Evolutionary conservation across 495 filamentous ascomycete genomes (phyloP), one percentile per base, ranked within the genome.

Genomic region (Endocarpon pusillum): DNA sequence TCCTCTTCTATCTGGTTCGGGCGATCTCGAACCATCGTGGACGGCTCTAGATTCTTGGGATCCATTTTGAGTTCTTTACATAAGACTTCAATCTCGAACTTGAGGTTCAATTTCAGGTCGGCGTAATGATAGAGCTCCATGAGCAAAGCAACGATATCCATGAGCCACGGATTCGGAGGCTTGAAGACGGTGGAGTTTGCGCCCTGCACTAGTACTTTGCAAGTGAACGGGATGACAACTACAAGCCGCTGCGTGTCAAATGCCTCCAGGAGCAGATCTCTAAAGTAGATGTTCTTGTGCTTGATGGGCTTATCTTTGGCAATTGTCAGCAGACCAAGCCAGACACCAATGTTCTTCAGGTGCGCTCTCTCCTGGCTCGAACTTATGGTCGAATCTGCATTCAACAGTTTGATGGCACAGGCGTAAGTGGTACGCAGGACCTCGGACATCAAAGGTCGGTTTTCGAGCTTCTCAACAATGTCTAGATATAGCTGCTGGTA

Each of bases 81-180:
- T 7, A 99, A 64, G 5, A 96, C 84, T 51, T 99, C 89, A 42
- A 99, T 96, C 50, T 96, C 89, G 43, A 99, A 99, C 46, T 92
- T 94, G 21, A 87, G 71, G 42, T 94, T 93, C 25, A 94, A 65
- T 51, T 94, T 96, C 27, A 96, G 54, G 42, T 93, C 84, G n/a
- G 81, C 81, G 45, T 72, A 76, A 39, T 91, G 74, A 41, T 96
- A 96, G 11, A 99, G 67, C 42, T 96, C 89, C 34, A 89, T 75
- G 32, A 99, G 64, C 10, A 93, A 58, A 25, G 77, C 66, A 34
- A 96, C 64, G 23, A 94, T 82, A 37, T 96, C 89, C 81, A 94
- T 87, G 37, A 91, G 40, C 89, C 89, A 99, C 7, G 89, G 89
- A 47, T 94, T 96, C 9, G 89, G 87, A 6, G 89, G 85, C 41